These are phyloP conservation scores for Fraxinus latifolia DNA, from an alignment of 305 asterid genomes.

Conservation along the genomic window DNA sequence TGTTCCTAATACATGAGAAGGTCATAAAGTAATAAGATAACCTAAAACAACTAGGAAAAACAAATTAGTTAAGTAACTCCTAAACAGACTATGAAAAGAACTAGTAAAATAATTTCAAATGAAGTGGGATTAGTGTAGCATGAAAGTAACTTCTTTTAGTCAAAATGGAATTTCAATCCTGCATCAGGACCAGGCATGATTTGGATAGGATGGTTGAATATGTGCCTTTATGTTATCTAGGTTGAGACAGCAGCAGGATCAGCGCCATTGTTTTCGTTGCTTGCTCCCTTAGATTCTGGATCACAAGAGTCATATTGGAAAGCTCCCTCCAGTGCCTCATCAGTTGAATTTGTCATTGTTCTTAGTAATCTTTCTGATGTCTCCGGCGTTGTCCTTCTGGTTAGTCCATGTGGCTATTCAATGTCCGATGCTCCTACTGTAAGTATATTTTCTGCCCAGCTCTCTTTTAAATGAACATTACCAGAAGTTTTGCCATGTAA, in stretches of 20 bases:
- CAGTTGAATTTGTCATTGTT: conserved; percentile 79
- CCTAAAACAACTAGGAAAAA: not conserved
- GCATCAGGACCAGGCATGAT: not conserved
- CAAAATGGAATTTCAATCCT: not conserved
- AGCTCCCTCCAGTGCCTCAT: conserved; percentile 72
- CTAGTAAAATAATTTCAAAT: not conserved
- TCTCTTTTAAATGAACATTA: conserved; percentile 17
- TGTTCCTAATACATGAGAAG: not conserved
- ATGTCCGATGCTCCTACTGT: conserved; percentile 83
- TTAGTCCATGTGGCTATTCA: conserved; percentile 93
- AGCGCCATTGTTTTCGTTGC: conserved; percentile 74
- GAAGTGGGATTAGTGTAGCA: not conserved
- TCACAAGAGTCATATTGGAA: conserved; percentile 76
- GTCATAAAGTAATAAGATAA: not conserved
- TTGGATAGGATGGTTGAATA: conserved; percentile 3
- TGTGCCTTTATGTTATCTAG: conserved; percentile 41
- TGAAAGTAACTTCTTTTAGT: not conserved
- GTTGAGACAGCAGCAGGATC: conserved; percentile 88
- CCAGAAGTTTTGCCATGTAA: conserved; percentile 10
- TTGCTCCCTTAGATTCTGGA: conserved; percentile 71
- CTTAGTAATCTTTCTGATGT: conserved; percentile 82
- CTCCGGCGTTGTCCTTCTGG: conserved; percentile 75
- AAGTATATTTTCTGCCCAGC: conserved; percentile 43
- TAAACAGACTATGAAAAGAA: not conserved
- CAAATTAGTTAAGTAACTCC: not conserved